Base-by-base conservation (phyloP, 2,329 filamentous ascomycete species). In the Basipetospora sp. region DNA sequence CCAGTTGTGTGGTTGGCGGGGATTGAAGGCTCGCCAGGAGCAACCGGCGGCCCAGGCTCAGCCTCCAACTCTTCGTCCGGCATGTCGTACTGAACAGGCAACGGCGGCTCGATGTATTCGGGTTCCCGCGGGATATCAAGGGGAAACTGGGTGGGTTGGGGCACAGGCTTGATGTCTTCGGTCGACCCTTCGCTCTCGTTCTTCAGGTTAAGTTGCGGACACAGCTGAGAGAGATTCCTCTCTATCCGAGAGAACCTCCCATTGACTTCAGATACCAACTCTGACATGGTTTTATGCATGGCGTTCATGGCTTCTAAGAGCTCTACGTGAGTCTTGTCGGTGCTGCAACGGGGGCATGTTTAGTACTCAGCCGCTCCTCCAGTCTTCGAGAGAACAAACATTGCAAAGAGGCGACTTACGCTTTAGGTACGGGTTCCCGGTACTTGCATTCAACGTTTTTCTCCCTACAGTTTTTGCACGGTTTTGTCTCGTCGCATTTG, bases 1-100 rank as follows among this genome's bases (percentile, higher is more conserved):
- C 85, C 74, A 1, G 87, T 94, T 0, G 84, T 92, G 51, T 96
- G 88, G 46, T 93, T 83, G 19, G 77, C 72, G 1, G 85, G 82
- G 40, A 93, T 82, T 2, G 80, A 73, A 11, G 81, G 71, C 45
- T 76, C 69, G 33, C 74, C 75, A 1, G 69, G 68, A 10, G 58
- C 60, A 5, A 71, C 67, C 9, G 64, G 58, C 6, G 65, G 64
- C 6, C 67, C 36, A 15, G 69, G 66, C 31, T 69, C 64, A 2
- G 59, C 58, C 40, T 73, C 67, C 36, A 63, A 54, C 37, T 68
- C 63, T 22, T 72, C 64, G 28, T 67, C 68, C 34, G 58, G 53
- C 9, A 58, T 53, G 29, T 56, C 25, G 53, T 51, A 10, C 54
- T 50, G 31, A 47, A 45, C 22, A 48, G 20, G 45, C 40, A 28